Evolutionary conservation across 345 rosid genomes (phyloP), one percentile per base, ranked within the genome.

Genomic region (Xanthoceras sorbifolium): DNA sequence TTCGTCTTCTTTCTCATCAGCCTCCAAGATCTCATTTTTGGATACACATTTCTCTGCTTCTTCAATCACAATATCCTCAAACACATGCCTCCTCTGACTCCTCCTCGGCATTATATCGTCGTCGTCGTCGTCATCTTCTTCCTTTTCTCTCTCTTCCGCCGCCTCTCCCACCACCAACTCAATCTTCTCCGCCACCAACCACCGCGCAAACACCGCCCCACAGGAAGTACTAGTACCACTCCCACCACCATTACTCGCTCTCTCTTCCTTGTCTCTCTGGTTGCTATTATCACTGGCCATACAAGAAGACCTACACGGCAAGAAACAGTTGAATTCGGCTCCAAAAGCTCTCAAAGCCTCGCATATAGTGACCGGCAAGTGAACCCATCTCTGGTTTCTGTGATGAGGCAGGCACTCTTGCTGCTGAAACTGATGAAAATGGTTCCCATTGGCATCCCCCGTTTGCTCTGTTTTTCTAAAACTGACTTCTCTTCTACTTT

Each of bases 271-370:
- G 55, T 76, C 82, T 65, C 50, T 77, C 18, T 80, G 77, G 71
- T 25, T 77, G 65, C 69, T 83, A 20, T 69, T 81, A 17, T 42
- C 46, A 42, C 46, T 42, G 46, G 79, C 86, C 86, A 80, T 73
- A 74, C 98, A 94, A 3, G 97, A 88, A 8, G 97, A 89, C 65
- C 95, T 86, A 80, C 98, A 95, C 0, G 98, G 96, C 66, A 87
- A 75, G 78, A 95, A 90, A 79, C 99, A 95, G 85, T 90, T 95
- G 59, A 94, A 88, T 42, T 95, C 99, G 2, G 97, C 84, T 14
- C 98, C 92, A 34, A 94, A 91, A 22, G 93, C 67, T 76, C 97
- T 87, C 78, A 93, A 64, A 17, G 97, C 91, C 78, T 93, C 99
- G 9, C 98, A 94, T 20, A 94, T 91, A 1, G 92, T 86, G 74